Evolutionary conservation across 495 filamentous ascomycete genomes (phyloP), one percentile per base, ranked within the genome.

Genomic region (Hypoxylon subgilvum): DNA sequence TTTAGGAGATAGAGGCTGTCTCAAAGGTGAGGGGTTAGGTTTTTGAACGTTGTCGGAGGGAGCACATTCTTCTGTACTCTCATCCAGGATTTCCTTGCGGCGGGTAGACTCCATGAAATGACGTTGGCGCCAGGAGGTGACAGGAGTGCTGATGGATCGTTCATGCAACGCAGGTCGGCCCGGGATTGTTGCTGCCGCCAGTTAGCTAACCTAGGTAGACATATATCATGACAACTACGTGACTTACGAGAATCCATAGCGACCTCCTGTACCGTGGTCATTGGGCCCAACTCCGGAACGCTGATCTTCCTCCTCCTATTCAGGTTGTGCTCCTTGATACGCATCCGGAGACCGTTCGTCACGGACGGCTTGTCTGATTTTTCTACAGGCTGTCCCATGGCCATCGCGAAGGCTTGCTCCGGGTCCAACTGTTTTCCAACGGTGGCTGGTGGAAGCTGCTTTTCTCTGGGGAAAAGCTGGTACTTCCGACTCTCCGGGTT

Each of bases 241-340:
- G 1, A 79, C 87, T 77, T 82, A 91, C 88, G 88, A 66, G 88
- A 90, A 71, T 91, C 88, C 78, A 89, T 83, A 34, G 80, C 71
- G 39, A 78, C 69, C 63, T 88, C 87, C 53, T 86, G 84, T 9
- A 87, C 84, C 2, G 84, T 87, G 4, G 84, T 84, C 84, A 87
- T 86, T 32, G 82, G 80, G 3, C 82, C 86, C 18, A 88, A 66
- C 44, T 88, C 87, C 8, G 85, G 79, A 5, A 85, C 80, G 66
- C 80, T 86, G 59, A 82, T 73, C 61, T 88, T 88, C 65, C 85
- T 74, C 56, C 84, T 72, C 54, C 82, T 76, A 36, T 68, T 76
- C 52, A 82, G 61, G 45, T 75, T 78, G 41, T 78, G 78, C 58
- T 84, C 76, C 61, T 80, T 82, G 59, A 78, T 75, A 19, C 76